Conservation (phyloP, 306 rosid species). For the Sesbania bispinosa region DNA sequence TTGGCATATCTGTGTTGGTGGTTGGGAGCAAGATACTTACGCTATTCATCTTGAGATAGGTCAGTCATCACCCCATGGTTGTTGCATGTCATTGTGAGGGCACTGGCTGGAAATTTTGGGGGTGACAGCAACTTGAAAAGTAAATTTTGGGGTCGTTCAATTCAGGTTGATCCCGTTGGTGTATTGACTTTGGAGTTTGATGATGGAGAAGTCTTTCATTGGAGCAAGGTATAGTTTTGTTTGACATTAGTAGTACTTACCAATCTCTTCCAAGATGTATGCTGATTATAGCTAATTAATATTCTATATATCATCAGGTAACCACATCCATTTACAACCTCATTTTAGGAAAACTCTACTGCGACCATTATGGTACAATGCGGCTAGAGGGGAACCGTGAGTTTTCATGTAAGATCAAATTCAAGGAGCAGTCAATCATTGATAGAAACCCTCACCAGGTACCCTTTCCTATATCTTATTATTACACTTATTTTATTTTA, state of each 20-base stretch:
- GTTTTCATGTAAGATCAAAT: conserved; percentile 68
- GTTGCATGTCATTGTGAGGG: conserved; percentile 97
- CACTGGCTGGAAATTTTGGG: conserved; percentile 87
- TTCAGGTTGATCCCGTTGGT: conserved; percentile 96
- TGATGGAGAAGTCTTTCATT: conserved; percentile 78
- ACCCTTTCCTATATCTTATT: conserved; percentile 26
- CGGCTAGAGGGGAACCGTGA: conserved; percentile 65
- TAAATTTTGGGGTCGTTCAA: conserved; percentile 97
- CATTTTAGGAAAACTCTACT: conserved; percentile 88
- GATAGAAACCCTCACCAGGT: conserved; percentile 96
- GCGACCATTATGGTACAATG: conserved; percentile 98
- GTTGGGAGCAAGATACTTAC: conserved; percentile 3
- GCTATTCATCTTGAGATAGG: conserved; percentile 51
- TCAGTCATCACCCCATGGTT: conserved; percentile 93
- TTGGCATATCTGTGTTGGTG: conserved; percentile 15
- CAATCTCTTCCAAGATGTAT: conserved; percentile 12
- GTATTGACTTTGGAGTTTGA: conserved; percentile 77
- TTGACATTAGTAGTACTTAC: background rate
- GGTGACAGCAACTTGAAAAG: conserved; percentile 84
- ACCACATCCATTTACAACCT: conserved; percentile 97
- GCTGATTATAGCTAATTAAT: conserved; percentile 17
- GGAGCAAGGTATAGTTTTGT: conserved; percentile 75
- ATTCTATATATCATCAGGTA: conserved; percentile 54
- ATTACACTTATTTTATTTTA: too few relatives aligned
- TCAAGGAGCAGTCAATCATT: conserved; percentile 89